These are phyloP conservation scores for Cytospora piceae DNA, from an alignment of 2,329 filamentous ascomycete genomes.

Conservation along the genomic window DNA sequence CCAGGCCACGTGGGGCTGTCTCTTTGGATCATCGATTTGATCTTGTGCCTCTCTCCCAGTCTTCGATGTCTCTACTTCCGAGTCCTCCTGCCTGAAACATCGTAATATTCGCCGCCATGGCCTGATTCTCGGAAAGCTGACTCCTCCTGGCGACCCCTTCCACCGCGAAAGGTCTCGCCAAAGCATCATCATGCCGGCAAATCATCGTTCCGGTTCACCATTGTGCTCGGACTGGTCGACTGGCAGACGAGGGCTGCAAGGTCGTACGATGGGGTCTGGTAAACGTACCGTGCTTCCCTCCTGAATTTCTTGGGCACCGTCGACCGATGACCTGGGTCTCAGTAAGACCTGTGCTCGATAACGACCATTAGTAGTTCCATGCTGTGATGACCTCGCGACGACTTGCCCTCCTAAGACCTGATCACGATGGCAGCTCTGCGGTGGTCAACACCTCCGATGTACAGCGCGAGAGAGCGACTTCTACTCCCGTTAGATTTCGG, in stretches of 20 bases:
- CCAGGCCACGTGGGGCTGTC: not conserved
- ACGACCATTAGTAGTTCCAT: not conserved
- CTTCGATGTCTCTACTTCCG: not conserved
- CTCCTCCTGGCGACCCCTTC: not conserved
- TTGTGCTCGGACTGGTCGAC: not conserved
- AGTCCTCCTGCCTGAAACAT: not conserved
- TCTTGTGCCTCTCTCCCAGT: not conserved
- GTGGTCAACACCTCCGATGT: not conserved
- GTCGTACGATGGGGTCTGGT: not conserved
- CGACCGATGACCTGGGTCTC: not conserved
- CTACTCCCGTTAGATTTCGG: not conserved
- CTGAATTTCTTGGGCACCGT: not conserved
- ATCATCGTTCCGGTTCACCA: not conserved
- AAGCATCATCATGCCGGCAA: no score
- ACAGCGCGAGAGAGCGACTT: not conserved
- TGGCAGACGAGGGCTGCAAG: not conserved
- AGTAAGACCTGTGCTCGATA: not conserved
- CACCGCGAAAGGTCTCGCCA: not conserved
- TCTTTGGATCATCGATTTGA: not conserved
- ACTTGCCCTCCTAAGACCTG: not conserved
- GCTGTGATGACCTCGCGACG: not conserved
- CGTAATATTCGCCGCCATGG: not conserved
- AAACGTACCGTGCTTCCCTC: not conserved
- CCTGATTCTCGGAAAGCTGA: not conserved
- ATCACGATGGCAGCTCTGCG: not conserved